Evolutionary conservation across 805 yeast species (phyloP), one percentile per base, ranked within the genome.

Genomic region (Hanseniaspora vineae): DNA sequence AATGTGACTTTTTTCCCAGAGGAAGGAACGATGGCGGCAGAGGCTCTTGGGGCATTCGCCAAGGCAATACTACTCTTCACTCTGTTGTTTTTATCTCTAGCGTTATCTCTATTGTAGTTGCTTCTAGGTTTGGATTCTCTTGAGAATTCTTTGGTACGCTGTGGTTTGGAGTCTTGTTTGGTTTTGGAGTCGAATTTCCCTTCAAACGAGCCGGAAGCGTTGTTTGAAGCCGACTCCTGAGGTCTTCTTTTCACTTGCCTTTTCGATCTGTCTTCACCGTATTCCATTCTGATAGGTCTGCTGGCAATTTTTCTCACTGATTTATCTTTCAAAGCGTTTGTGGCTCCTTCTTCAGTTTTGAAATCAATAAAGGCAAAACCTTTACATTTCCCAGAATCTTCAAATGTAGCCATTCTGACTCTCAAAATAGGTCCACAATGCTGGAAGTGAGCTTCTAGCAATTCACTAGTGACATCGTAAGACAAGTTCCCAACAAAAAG

Each of bases 361-460:
- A 89, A 90, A 64, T 90, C 97, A 35, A 90, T 69, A 59, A 92
- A 90, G 1, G 96, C 88, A 69, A 90, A 90, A 1, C 97, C 97
- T 65, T 92, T 92, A 70, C 97, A 90, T 61, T 89, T 90, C 1
- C 97, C 97, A 45, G 84, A 70, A 61, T 90, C 98, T 66, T 92
- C 88, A 66, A 90, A 90, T n/a, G 98, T 89, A 3, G 97, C 97
- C 94, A 89, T 90, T 64, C 98, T 77, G 47, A 90, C 77, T 54
- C 77, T 77, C 31, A 71, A 66, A 50, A 94, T 90, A 52, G 84
- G 88, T 39, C 97, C 97, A 66, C 95, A 88, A 58, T 83, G 90
- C 64, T 83, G 82, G 70, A 90, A 90, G 52, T 85, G 95, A 55
- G 78, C 82, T 53, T 78, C 80, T 42, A 90, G 68, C 52, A 79